A percentile compares a stretch with the other conserved stretches of the same genome.
Conservation (phyloP, 768 basidiomycete species). For the Clitopilus hobsonii region DNA sequence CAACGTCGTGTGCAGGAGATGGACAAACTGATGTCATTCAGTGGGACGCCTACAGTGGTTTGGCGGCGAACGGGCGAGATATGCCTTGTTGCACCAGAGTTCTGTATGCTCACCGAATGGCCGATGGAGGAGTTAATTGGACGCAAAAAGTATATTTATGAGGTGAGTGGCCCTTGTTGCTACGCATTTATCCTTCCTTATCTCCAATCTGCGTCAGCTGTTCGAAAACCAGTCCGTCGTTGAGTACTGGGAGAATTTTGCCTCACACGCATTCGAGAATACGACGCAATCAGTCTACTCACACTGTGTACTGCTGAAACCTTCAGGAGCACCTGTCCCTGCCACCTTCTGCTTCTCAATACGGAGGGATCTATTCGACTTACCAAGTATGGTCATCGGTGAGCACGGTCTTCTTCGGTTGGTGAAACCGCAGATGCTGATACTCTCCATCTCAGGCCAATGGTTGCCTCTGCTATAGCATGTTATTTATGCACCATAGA, state of each 20-base stretch:
- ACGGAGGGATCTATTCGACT: slow-evolving; percentile 85
- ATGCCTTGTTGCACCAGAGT: slow-evolving; percentile 93
- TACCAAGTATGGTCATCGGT: slow-evolving; percentile 89
- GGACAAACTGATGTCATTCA: slow-evolving; percentile 95
- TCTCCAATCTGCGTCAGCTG: slow-evolving; percentile 48
- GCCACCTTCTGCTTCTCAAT: slow-evolving; percentile 97
- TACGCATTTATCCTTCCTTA: not conserved
- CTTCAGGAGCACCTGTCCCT: slow-evolving; percentile 77
- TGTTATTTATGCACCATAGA: slow-evolving; percentile 13
- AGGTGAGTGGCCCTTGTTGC: slow-evolving; percentile 30
- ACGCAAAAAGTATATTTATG: slow-evolving; percentile 60
- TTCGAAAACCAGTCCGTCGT: slow-evolving; percentile 96
- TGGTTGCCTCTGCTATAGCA: slow-evolving; percentile 76
- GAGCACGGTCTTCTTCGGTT: slow-evolving; percentile 15
- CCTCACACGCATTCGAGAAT: slow-evolving; percentile 95
- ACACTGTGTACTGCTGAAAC: slow-evolving; percentile 85
- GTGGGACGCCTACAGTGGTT: slow-evolving; percentile 94
- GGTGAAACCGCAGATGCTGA: slow-evolving; percentile 4
- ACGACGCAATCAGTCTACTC: slow-evolving; percentile 94
- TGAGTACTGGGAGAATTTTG: slow-evolving; percentile 96
- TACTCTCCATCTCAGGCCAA: slow-evolving; percentile 50
- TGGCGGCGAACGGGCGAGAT: slow-evolving; percentile 99
- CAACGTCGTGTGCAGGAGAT: slow-evolving; percentile 59
- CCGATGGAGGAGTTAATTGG: slow-evolving; percentile 73
- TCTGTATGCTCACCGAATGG: slow-evolving; percentile 92